These are phyloP conservation scores for Talaromyces funiculosus DNA, from an alignment of 2,329 filamentous ascomycete genomes.

Conservation along the genomic window DNA sequence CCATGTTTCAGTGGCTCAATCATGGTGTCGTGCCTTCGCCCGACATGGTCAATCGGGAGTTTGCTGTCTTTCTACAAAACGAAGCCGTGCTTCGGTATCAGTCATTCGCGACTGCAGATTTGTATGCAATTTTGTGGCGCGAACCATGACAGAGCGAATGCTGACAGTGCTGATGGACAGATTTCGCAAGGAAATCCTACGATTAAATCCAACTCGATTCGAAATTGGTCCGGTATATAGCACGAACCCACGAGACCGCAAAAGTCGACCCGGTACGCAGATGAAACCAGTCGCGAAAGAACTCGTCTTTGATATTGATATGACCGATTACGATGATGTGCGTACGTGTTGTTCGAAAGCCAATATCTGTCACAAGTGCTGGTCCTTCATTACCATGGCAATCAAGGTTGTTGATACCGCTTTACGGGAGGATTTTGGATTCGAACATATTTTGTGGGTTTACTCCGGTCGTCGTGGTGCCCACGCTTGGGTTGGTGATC, in stretches of 20 bases:
- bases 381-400: slow-evolving; percentile 96
- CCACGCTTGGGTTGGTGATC: slow-evolving; percentile 97
- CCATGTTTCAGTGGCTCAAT: slow-evolving; percentile 96
- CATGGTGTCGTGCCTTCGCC: slow-evolving; percentile 78
- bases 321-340: slow-evolving; percentile 97
- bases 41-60: slow-evolving; percentile 90
- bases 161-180: slow-evolving; percentile 35
- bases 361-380: slow-evolving; percentile 90
- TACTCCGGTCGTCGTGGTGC: slow-evolving; percentile 95
- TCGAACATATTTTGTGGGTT: slow-evolving; percentile 95
- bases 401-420: slow-evolving; percentile 88
- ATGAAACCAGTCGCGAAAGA: slow-evolving; percentile 90
- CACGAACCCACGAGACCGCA: slow-evolving; percentile 88
- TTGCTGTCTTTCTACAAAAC: slow-evolving; percentile 89
- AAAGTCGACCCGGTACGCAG: slow-evolving; percentile 68
- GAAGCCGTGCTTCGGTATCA: slow-evolving; percentile 92
- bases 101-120: slow-evolving; percentile 63
- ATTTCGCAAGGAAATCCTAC: slow-evolving; percentile 84
- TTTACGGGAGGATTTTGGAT: slow-evolving; percentile 89
- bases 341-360: slow-evolving; percentile 91
- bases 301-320: slow-evolving; percentile 97
- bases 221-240: slow-evolving; percentile 98
- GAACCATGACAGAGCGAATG: background rate
- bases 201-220: slow-evolving; percentile 84
- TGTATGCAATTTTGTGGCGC: slow-evolving; percentile 36